These are phyloP conservation scores for Cornus controversa DNA, from an alignment of 148 eudicot species.

Conservation along the genomic window DNA sequence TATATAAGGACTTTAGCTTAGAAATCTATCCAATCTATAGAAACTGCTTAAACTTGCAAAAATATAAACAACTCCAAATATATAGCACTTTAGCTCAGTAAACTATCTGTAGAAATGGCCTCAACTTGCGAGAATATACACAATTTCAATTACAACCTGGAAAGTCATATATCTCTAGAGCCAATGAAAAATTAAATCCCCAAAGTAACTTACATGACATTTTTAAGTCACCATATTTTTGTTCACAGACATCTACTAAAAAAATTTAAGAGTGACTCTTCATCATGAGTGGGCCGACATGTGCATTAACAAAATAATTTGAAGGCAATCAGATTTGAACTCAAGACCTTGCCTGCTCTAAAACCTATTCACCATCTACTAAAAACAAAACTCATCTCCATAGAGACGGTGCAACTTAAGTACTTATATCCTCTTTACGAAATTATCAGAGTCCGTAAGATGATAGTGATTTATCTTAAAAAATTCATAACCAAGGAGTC, in stretches of 20 bases:
- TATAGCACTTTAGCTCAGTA: too few species aligned
- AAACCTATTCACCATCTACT: too few species aligned
- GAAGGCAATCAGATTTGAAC: too few species aligned
- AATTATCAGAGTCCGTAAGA: not conserved
- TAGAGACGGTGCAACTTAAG: too few species aligned
- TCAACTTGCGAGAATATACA: too few species aligned
- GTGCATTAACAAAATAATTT: not conserved
- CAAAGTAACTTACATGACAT: not conserved
- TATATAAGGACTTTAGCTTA: not conserved
- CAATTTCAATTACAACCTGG: not conserved
- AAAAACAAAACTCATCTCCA: too few species aligned
- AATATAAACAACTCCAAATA: not conserved
- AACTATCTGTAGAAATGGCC: too few species aligned
- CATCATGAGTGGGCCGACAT: too few species aligned
- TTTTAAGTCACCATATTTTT: not conserved
- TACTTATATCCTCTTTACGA: not conserved
- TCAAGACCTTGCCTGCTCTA: too few species aligned
- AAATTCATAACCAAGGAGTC: not conserved
- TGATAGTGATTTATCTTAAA: not conserved
- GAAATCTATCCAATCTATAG: not conserved
- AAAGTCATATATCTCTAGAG: not conserved
- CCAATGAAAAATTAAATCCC: not conserved
- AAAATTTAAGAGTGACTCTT: too few species aligned
- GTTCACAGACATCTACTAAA: too few species aligned
- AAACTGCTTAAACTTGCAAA: not conserved